Conservation (phyloP, 805 yeast species). For the Phaffomyces thermotolerans region DNA sequence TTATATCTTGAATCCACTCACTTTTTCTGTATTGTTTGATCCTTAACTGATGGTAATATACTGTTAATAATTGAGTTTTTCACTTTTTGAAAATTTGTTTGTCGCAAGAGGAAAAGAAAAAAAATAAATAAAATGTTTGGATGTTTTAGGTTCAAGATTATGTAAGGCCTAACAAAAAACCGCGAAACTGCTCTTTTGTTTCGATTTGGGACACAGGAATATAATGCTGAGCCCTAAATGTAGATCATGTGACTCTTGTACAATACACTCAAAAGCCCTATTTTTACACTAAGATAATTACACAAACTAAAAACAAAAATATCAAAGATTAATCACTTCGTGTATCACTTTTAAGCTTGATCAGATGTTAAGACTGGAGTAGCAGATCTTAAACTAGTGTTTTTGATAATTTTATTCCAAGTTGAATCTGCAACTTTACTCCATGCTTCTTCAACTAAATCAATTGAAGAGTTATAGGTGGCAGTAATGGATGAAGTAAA, state of each 20-base stretch:
- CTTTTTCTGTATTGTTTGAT: conserved; percentile 22
- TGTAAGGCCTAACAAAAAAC: not conserved
- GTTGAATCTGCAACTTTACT: conserved; percentile 4
- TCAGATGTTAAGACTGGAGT: not conserved
- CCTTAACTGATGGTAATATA: conserved; percentile 14
- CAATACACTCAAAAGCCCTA: too few species aligned
- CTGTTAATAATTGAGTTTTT: conserved; percentile 18
- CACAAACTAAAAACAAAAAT: too few species aligned
- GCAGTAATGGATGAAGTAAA: conserved; percentile 26
- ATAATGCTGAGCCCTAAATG: too few species aligned
- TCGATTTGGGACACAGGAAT: not conserved
- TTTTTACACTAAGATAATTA: too few species aligned
- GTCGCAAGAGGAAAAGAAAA: conserved; percentile 3
- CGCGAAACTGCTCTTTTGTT: not conserved
- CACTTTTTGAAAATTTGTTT: conserved; percentile 23
- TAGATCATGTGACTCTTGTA: too few species aligned
- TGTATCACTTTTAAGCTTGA: not conserved
- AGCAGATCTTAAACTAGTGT: not conserved
- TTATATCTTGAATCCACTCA: conserved; percentile 13
- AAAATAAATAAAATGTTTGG: conserved; percentile 10
- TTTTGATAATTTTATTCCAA: conserved; percentile 11
- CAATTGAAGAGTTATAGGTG: conserved; percentile 25
- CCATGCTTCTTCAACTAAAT: conserved; percentile 27
- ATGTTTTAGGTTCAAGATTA: conserved; percentile 1
- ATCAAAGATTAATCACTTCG: too few species aligned